These are phyloP conservation scores for Calonectria pseudoreteaudii DNA, from an alignment of 2,329 filamentous ascomycete genomes.

Conservation along the genomic window DNA sequence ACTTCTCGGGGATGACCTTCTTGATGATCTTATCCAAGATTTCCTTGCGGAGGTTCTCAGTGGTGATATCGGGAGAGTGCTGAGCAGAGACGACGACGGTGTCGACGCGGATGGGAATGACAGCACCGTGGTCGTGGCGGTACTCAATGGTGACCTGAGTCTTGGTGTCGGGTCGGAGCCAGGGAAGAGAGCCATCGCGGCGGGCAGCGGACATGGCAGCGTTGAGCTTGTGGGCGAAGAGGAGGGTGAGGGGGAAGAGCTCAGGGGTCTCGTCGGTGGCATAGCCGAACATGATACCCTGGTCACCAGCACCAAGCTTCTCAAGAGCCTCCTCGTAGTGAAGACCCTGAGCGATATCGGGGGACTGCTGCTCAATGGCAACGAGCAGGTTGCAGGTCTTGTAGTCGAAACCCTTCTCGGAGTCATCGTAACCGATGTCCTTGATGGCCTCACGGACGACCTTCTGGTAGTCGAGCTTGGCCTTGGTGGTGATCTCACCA, in stretches of 20 bases:
- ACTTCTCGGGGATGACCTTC: slow-evolving; percentile 90
- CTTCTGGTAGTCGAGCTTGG: slow-evolving; percentile 97
- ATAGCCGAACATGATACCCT: slow-evolving; percentile 99
- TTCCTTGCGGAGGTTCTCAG: slow-evolving; percentile 92
- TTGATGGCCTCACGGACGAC: slow-evolving; percentile 94
- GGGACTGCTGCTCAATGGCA: slow-evolving; percentile 98
- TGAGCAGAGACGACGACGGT: slow-evolving; percentile 97
- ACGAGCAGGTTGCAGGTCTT: slow-evolving; percentile 99
- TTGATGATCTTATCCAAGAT: slow-evolving; percentile 98
- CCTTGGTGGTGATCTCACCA: slow-evolving; percentile 98
- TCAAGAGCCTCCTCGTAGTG: slow-evolving; percentile 98
- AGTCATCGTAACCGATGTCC: slow-evolving; percentile 98
- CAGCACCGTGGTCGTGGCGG: slow-evolving; percentile 93
- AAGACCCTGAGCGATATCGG: slow-evolving; percentile 98
- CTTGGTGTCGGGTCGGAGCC: slow-evolving; percentile 99
- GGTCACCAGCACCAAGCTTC: slow-evolving; percentile 98
- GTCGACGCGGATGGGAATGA: slow-evolving; percentile 92
- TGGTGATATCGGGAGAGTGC: slow-evolving; percentile 89
- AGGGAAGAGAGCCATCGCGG: slow-evolving; percentile 87
- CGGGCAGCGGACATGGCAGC: slow-evolving; percentile 91
- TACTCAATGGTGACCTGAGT: slow-evolving; percentile 99
- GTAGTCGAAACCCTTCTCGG: slow-evolving; percentile 99
- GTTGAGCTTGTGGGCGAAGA: slow-evolving; percentile 97
- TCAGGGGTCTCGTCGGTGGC: slow-evolving; percentile 99
- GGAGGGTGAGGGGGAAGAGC: slow-evolving; percentile 92